Conservation (phyloP, 2,329 filamentous ascomycete species). For the Fusarium nodosum region DNA sequence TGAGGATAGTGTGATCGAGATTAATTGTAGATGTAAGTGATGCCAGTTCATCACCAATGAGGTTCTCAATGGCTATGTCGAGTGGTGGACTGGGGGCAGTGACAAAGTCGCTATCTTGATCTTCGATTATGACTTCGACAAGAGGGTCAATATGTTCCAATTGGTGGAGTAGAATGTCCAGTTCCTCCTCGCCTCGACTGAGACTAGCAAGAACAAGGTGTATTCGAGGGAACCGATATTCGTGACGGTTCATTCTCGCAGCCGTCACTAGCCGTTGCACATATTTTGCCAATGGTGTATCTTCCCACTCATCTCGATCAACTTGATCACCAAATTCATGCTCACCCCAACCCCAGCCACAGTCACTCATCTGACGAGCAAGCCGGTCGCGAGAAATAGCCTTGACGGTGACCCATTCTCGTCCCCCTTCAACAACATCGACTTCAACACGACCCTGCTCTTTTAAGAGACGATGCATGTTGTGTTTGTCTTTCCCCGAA, state of each 20-base stretch:
- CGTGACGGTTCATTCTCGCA: conserved; percentile 54
- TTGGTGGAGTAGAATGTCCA: conserved; percentile 54
- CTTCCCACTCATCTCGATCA: conserved; percentile 54
- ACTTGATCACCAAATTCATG: conserved; percentile 51
- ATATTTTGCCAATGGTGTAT: conserved; percentile 53
- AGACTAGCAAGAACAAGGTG: conserved; percentile 55
- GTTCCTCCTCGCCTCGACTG: conserved; percentile 43
- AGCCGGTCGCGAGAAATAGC: conserved; percentile 53
- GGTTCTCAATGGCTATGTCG: conserved; percentile 49
- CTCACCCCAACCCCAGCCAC: conserved; percentile 60
- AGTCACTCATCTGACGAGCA: conserved; percentile 57
- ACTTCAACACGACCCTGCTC: conserved; percentile 54
- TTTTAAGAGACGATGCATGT: conserved; percentile 52
- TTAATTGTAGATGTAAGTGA: conserved; percentile 56
- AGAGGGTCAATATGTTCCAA: conserved; percentile 49
- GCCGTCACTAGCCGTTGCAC: conserved; percentile 54
- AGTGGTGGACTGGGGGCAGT: conserved; percentile 44
- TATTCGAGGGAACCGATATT: conserved; percentile 56
- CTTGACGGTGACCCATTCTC: conserved; percentile 54
- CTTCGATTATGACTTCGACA: conserved; percentile 54
- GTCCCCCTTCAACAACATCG: conserved; percentile 54
- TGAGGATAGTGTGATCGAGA: conserved; percentile 59
- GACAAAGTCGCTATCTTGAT: conserved; percentile 48
- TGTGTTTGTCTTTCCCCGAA: conserved; percentile 48
- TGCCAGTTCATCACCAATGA: conserved; percentile 52